Base-by-base conservation (phyloP, 2,329 filamentous ascomycete species). In the Nectriaceae sp. region DNA sequence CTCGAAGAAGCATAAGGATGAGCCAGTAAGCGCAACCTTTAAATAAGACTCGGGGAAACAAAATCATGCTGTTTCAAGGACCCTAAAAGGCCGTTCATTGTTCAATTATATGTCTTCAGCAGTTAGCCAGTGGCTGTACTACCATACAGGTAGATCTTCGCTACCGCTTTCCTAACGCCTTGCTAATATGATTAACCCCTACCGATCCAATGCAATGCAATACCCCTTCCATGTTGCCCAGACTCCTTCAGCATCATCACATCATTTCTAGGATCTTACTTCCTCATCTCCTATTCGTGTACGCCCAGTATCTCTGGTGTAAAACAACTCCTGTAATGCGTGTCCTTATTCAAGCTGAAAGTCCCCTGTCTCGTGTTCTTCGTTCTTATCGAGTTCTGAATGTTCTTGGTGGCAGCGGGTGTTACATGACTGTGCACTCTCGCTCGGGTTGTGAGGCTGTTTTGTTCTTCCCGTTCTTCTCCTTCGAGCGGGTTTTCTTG, bases 371-470 rank as follows among this genome's bases (percentile, higher is more conserved):
- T 3, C 15, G 21, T 26, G 26, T 20, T 21, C 19, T 16, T 31
- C 10, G 26, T 8, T 8, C 26, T n/a, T 15, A 31, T 31, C 15
- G 10, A 8, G 10, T 15, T 31, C 15, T 31, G 26, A 15, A 8
- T 31, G 8, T 31, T 31, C 10, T 31, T 10, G 26, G 26, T 31
- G 26, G 8, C 8, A 15, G 26, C 15, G 26, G 10, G 26, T 31
- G 26, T 61, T 61, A 79, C 76, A 79, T 79, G 43, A 79, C 65
- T 10, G 56, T 62, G 57, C 76, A 79, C 58, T 79, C 75, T 53
- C 76, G 68, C 49, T 79, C 76, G 2, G 72, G 69, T 31, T 72
- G 70, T 13, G 65, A 62, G 20, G 51, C 57, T 37, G 53, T 46
- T 49, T 74, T 75, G 18, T 63, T 63, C 51, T 70, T 70, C 16